Conservation (phyloP, 2,329 filamentous ascomycete species). For the Aspergillus fumigatiaffinis region DNA sequence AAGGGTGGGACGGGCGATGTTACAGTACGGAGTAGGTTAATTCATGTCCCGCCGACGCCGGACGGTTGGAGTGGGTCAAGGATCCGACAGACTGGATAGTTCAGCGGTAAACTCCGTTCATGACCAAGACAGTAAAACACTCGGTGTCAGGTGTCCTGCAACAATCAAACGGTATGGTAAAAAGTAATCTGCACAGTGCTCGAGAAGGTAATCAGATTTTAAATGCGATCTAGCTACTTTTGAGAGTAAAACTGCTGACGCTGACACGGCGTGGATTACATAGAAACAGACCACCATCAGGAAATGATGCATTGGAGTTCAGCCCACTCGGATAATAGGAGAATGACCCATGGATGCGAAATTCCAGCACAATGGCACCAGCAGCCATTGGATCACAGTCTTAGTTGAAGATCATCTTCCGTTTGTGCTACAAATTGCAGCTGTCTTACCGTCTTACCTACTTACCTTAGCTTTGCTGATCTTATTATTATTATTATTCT, state of each 20-base stretch:
- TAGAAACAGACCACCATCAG: conserved; percentile 3
- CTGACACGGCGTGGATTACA: not conserved
- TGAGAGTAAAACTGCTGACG: not conserved
- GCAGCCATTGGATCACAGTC: conserved; percentile 24
- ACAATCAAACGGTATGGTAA: not conserved
- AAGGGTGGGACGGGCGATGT: not conserved
- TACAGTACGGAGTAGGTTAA: not conserved
- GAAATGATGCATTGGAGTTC: not conserved
- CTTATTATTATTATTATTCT: not conserved
- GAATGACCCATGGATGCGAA: conserved; percentile 13
- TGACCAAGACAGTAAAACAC: not conserved
- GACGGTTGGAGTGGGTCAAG: conserved; percentile 12
- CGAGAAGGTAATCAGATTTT: not conserved
- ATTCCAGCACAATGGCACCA: conserved; percentile 28
- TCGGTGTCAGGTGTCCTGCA: not conserved
- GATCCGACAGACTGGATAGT: conserved; percentile 21
- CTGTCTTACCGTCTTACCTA: not conserved
- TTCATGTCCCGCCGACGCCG: conserved; percentile 5
- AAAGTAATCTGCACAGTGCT: not conserved
- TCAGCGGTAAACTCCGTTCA: conserved; percentile 12
- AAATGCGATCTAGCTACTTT: not conserved
- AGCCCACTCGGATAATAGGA: conserved; percentile 14
- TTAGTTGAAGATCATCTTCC: conserved; percentile 15
- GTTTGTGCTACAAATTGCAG: not conserved
- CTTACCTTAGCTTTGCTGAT: not conserved